Evolutionary conservation across 202 grass and related monocot genomes (phyloP), one percentile per base, ranked within the genome.

Genomic region (Hordeum pubiflorum): DNA sequence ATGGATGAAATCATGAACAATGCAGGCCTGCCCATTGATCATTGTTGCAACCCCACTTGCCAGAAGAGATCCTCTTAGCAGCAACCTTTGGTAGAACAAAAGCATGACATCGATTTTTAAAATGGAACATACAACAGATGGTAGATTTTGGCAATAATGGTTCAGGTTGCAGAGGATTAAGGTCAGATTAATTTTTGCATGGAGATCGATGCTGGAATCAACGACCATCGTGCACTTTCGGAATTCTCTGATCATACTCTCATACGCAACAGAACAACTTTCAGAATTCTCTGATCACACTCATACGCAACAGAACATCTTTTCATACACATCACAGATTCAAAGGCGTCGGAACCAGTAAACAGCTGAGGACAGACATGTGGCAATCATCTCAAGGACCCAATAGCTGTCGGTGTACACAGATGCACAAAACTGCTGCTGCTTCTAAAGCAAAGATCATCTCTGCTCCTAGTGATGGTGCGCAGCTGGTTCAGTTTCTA

Each of bases 31-130:
- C 5, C 93, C 37, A 10, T 39, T 39, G 37, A 10, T 9, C 93
- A 54, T 75, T 91, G 41, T 93, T 97, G 79, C 91, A 87, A 83
- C 90, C 88, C 93, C 93, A 97, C 71, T 97, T 97, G 23, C 89
- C 93, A 0, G 79, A 67, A 2, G 44, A 86, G 63, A 97, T 86
- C 90, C 93, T 89, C 74, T 86, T 97, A 10, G 74, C 82, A 52
- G 87, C 55, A 82, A 93, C 72, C 91, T 93, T 79, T 39, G 2
- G 38, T 23, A 69, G 37, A 39, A 39, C 3, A 9, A 68, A 43
- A 15, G 13, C 21, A 69, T 1, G 23, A 27, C 67, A 26, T 3
- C 24, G 23, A 1, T 44, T 21, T 26, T 24, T 1, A 55, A 78
- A 31, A 40, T 31, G 26, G 2, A 27, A 55, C 26, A 46, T 26